Percentiles rank a stretch among this genome's conserved stretches.
Conservation (phyloP, 305 asterid species). For the Caryopteris hybrid region DNA sequence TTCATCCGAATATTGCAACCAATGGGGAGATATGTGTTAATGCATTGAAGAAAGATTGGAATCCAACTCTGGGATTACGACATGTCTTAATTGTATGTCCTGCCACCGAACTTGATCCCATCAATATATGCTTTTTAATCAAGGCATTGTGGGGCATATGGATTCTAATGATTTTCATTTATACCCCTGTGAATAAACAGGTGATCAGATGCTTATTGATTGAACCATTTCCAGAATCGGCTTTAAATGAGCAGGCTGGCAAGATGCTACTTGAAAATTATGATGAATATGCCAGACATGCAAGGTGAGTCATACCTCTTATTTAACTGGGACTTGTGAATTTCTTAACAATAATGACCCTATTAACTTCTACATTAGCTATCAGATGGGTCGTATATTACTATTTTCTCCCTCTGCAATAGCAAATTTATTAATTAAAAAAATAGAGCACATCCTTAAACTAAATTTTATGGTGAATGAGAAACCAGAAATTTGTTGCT, state of each 20-base stretch:
- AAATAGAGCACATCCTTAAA: background rate
- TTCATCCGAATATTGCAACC: constrained; percentile 86
- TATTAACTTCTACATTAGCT: too few relatives aligned
- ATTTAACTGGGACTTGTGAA: too few relatives aligned
- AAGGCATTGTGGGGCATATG: too few relatives aligned
- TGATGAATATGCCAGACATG: constrained; percentile 89
- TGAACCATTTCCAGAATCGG: constrained; percentile 99
- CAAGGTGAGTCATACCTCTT: constrained; percentile 54
- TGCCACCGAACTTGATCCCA: background rate
- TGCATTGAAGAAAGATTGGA: constrained; percentile 97
- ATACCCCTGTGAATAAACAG: constrained; percentile 29
- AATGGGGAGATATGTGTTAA: constrained; percentile 94
- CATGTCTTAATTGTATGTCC: constrained; percentile 78
- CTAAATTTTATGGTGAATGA: background rate
- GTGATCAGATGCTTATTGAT: constrained; percentile 94
- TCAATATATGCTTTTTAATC: too few relatives aligned
- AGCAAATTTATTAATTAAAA: too few relatives aligned
- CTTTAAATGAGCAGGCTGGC: constrained; percentile 96
- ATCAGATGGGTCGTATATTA: too few relatives aligned
- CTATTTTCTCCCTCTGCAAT: too few relatives aligned
- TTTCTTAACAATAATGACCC: too few relatives aligned
- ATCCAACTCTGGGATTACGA: constrained; percentile 81
- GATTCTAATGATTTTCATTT: background rate
- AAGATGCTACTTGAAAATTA: constrained; percentile 92
- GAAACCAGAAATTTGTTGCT: background rate